These are phyloP conservation scores for Curvularia sp. DNA, from an alignment of 2,329 filamentous ascomycete species.

Conservation along the genomic window DNA sequence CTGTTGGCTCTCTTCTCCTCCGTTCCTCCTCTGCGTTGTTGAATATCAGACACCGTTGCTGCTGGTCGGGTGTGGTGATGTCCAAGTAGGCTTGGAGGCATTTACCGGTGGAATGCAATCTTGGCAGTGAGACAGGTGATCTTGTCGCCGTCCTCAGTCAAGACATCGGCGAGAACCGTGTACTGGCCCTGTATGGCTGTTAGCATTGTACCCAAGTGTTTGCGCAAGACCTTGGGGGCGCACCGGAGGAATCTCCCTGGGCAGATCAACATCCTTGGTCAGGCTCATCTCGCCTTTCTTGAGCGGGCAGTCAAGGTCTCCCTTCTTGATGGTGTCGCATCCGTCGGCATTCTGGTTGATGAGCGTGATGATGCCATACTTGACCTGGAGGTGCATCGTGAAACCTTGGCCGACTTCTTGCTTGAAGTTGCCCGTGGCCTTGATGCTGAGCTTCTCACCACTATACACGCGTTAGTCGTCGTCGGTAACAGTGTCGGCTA, in stretches of 20 bases:
- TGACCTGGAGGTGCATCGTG: slow-evolving; percentile 83
- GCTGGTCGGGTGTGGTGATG: slow-evolving; percentile 21
- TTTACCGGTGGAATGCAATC: slow-evolving; percentile 65
- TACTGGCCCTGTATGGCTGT: slow-evolving; percentile 75
- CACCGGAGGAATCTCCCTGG: slow-evolving; percentile 87
- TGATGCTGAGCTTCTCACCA: slow-evolving; percentile 78
- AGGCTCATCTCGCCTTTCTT: slow-evolving; percentile 77
- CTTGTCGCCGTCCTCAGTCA: slow-evolving; percentile 72
- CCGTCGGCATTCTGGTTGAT: slow-evolving; percentile 82
- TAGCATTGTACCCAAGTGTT: slow-evolving; percentile 13
- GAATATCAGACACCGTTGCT: slow-evolving; percentile 18
- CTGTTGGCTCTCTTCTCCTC: slow-evolving; percentile 6
- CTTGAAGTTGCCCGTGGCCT: slow-evolving; percentile 76
- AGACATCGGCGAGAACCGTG: slow-evolving; percentile 85
- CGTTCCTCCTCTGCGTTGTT: slow-evolving; percentile 16
- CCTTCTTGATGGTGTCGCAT: slow-evolving; percentile 87
- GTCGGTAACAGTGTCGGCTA: background rate
- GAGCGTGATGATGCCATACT: slow-evolving; percentile 91
- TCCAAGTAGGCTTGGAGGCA: slow-evolving; percentile 17
- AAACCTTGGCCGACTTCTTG: slow-evolving; percentile 78
- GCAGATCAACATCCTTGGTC: slow-evolving; percentile 83
- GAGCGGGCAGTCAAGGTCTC: slow-evolving; percentile 88
- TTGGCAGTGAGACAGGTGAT: slow-evolving; percentile 87
- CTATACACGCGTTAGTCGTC: slow-evolving; percentile 56
- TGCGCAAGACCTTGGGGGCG: slow-evolving; percentile 47